Percentiles rank a stretch among this genome's conserved stretches.
These are phyloP conservation scores for Saccharomycopsis fermentans DNA, from an alignment of 805 yeast species.

Conservation along the genomic window DNA sequence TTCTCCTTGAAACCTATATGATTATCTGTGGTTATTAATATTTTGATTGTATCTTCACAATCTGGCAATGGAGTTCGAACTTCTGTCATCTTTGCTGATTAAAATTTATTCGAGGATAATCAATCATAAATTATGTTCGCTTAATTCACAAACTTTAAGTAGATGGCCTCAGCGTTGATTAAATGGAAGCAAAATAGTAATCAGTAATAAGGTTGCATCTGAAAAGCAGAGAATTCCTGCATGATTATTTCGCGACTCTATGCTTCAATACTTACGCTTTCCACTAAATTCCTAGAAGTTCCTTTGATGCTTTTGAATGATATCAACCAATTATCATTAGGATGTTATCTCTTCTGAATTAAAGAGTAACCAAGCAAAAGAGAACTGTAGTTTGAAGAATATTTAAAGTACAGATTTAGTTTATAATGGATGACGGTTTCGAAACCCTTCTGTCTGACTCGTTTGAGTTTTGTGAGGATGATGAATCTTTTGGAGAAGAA, in stretches of 20 bases:
- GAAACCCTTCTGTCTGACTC: background rate
- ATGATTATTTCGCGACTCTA: no score
- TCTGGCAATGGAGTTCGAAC: background rate
- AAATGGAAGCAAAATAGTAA: background rate
- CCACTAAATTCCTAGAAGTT: background rate
- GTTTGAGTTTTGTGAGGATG: background rate
- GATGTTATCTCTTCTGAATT: no score
- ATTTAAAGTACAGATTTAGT: background rate
- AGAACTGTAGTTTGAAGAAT: background rate
- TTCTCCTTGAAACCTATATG: slow-evolving; percentile 90
- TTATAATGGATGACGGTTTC: background rate
- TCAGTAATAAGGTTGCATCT: no score
- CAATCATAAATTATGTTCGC: no score
- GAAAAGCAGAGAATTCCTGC: no score
- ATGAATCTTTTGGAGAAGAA: background rate
- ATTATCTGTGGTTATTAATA: slow-evolving; percentile 86
- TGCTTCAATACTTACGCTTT: background rate
- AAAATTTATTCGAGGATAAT: background rate
- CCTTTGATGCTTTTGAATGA: background rate
- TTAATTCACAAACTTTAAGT: no score
- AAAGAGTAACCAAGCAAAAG: background rate
- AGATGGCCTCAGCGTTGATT: background rate
- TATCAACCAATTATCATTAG: background rate
- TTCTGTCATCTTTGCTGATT: slow-evolving; percentile 2
- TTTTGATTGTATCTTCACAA: slow-evolving; percentile 56